Conservation (phyloP, 2,329 filamentous ascomycete genomes). For the Leptosphaerulina australis region DNA sequence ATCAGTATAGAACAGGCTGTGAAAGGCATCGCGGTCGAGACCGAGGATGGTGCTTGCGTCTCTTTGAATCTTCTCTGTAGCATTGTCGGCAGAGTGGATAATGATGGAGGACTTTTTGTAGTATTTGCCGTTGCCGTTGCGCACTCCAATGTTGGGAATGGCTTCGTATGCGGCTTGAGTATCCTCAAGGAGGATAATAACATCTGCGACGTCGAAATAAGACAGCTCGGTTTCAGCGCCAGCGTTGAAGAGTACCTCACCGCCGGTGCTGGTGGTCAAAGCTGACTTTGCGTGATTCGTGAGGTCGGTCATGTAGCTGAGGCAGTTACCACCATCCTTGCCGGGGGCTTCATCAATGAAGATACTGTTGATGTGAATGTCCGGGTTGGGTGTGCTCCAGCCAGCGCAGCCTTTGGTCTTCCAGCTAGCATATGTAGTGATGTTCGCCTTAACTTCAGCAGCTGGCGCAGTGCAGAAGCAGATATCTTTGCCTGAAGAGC, state of each 20-base stretch:
- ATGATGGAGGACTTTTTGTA: slow-evolving; percentile 10
- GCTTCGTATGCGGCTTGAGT: slow-evolving; percentile 3
- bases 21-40: slow-evolving; percentile 8
- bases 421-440: slow-evolving; percentile 14
- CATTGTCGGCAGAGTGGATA: slow-evolving; percentile 13
- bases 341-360: slow-evolving; percentile 18
- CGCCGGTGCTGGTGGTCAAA: slow-evolving; percentile 9
- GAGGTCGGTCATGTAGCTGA: slow-evolving; percentile 16
- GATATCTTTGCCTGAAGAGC: background rate
- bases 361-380: slow-evolving; percentile 17
- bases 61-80: slow-evolving; percentile 8
- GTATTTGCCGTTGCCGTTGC: slow-evolving; percentile 16
- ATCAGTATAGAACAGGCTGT: slow-evolving; percentile 18
- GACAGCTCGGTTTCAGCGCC: slow-evolving; percentile 7
- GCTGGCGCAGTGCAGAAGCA: slow-evolving; percentile 15
- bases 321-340: slow-evolving; percentile 7
- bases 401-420: slow-evolving; percentile 5
- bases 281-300: slow-evolving; percentile 7
- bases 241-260: slow-evolving; percentile 16
- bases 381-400: slow-evolving; percentile 8
- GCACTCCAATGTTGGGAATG: slow-evolving; percentile 14
- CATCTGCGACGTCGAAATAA: slow-evolving; percentile 16
- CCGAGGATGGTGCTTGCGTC: slow-evolving; percentile 12
- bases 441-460: slow-evolving; percentile 14
- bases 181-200: slow-evolving; percentile 8